Evolutionary conservation across 345 rosid genomes (phyloP).

Genomic region (Citrus hindsii): DNA sequence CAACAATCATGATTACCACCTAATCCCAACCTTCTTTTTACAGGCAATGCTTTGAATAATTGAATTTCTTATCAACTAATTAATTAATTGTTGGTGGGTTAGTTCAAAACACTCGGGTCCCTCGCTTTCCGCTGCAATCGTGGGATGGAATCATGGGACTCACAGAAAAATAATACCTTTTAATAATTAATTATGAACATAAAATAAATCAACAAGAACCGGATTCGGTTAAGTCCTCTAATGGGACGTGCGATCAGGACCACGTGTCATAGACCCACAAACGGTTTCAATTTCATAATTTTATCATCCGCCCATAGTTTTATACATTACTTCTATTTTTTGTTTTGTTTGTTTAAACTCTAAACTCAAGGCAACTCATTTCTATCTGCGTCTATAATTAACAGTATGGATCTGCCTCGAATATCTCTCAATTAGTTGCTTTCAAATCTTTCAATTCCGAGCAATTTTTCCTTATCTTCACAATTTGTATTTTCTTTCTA

Average conservation of each 20-base stretch:
- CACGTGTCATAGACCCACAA: not conserved
- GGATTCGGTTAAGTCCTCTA: not conserved
- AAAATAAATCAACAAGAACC: not conserved
- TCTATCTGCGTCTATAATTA: not conserved
- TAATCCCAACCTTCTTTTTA: not conserved
- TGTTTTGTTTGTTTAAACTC: not conserved
- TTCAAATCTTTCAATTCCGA: not conserved
- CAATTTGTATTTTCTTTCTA: no score
- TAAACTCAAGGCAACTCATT: not conserved
- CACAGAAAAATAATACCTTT: no score
- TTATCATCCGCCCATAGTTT: conserved; percentile 12
- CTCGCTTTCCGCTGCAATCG: not conserved
- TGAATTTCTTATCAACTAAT: not conserved
- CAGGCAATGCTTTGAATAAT: not conserved
- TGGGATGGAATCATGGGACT: not conserved
- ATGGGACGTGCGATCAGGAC: not conserved
- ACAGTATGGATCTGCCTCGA: not conserved
- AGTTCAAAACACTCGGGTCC: no score
- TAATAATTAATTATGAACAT: no score
- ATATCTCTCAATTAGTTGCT: not conserved
- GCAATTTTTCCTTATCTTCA: not conserved
- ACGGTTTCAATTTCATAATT: not conserved
- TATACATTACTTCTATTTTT: no score
- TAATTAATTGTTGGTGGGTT: not conserved
- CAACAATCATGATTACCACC: not conserved